Evolutionary conservation across 169 alveolate genomes (phyloP).

Genomic region (Eimeria falciformis): DNA sequence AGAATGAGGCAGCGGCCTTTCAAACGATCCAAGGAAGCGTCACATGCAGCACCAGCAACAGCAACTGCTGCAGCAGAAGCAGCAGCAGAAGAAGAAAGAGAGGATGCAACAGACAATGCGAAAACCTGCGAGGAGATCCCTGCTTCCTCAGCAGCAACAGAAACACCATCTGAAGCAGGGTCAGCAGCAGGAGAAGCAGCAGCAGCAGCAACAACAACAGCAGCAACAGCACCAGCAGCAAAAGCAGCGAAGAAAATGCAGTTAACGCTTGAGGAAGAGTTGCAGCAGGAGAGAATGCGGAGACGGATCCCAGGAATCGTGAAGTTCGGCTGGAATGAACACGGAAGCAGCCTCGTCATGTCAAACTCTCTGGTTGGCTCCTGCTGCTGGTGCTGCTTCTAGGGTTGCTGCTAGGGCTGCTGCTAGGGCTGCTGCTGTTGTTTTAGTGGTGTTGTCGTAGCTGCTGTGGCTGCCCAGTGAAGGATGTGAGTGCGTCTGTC

Average conservation of each 20-base stretch:
- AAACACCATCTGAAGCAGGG: neutral
- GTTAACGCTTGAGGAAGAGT: slow-evolving; percentile 23
- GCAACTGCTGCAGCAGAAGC: slow-evolving; percentile 33
- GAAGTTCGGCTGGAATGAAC: neutral
- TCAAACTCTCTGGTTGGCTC: neutral
- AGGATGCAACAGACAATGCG: neutral
- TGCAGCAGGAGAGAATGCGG: slow-evolving; percentile 14
- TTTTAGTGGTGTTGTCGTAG: neutral
- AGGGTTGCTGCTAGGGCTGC: neutral
- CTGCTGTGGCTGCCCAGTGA: neutral
- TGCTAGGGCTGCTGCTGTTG: neutral
- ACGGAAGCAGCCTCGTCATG: neutral
- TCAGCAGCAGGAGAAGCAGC: slow-evolving; percentile 5
- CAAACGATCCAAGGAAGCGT: neutral
- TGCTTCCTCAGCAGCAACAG: neutral
- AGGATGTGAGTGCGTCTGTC: neutral
- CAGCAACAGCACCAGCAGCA: slow-evolving; percentile 27
- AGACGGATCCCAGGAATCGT: slow-evolving; percentile 1
- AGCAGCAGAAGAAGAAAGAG: neutral
- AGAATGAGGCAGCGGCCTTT: neutral
- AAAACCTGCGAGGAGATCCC: neutral
- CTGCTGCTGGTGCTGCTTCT: neutral
- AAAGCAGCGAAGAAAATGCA: slow-evolving; percentile 17
- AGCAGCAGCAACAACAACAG: slow-evolving; percentile 23
- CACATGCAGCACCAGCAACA: slow-evolving; percentile 11